Percentiles rank a stretch among this genome's conserved stretches.
phyloP scores from a whole-genome alignment of 371 early-diverging fungal species.

The Mortierella sp. region DNA sequence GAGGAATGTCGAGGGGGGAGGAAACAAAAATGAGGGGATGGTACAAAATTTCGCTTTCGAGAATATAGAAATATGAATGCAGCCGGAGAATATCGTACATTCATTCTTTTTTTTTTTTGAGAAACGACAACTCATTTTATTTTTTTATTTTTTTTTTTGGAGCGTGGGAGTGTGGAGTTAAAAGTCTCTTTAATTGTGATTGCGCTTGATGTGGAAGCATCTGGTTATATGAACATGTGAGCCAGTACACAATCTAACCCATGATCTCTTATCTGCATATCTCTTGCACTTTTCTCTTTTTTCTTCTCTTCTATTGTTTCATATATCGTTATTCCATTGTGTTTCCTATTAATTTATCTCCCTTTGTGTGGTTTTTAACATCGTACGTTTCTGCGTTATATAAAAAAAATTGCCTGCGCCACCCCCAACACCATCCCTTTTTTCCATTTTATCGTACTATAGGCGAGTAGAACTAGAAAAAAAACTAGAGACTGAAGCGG shows the following conservation, averaged over 20 bases:
- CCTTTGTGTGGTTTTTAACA: background rate
- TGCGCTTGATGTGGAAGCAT: too few species aligned
- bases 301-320: background rate
- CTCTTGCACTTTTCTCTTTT: background rate
- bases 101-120: too few species aligned
- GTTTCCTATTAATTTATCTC: background rate
- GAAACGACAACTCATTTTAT: background rate
- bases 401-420: background rate
- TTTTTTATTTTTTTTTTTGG: background rate
- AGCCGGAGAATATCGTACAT: background rate
- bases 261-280: background rate
- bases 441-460: constrained; percentile 1
- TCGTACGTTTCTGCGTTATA: background rate
- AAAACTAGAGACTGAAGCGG: constrained; percentile 77
- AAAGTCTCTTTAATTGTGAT: background rate
- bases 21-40: background rate
- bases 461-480: constrained; percentile 88
- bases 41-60: background rate
- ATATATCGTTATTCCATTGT: background rate
- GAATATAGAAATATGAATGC: background rate
- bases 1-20: background rate
- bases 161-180: constrained; percentile 3
- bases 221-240: background rate
- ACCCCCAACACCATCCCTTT: background rate
- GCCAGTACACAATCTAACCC: background rate